Evolutionary conservation across 306 rosid genomes (phyloP), one percentile per base, ranked within the genome.

Genomic region (Fragaria nilgerrensis): DNA sequence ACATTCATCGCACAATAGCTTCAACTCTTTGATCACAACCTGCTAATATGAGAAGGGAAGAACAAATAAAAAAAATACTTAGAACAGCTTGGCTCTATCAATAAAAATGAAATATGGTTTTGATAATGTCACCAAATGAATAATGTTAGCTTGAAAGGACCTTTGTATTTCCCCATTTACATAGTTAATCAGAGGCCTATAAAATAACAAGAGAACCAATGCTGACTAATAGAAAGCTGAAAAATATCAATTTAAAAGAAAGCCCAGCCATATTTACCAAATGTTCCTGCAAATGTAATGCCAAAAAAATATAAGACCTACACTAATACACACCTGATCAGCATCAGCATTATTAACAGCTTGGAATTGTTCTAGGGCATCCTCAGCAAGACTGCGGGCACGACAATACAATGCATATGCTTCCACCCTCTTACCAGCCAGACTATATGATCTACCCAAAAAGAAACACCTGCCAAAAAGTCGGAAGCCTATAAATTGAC

Each of bases 381-480:
- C 75, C 83, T 85, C 87, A 2, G 85, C 87, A 78, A 87, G 87
- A 70, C 82, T 75, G 37, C 85, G 92, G 78, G 97, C 97, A 77
- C 79, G 97, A 70, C 86, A 77, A 65, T 82, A 95, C 77, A 95
- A 82, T 71, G 86, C 92, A 87, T 95, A 90, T 17, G 97, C 99
- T 86, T 95, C 99, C 47, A 82, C 88, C 85, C 99, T 92, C 91
- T 87, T 89, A 77, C 90, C 92, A 84, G 99, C 97, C 86, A 86
- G 74, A 84, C 99, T 85, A 81, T 95, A 95, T 68, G 99, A 92
- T 88, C 84, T 89, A 47, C 94, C 97, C 68, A 95, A 87, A 85
- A 90, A 95, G 85, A 95, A 95, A 86, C 97, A 95, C 94, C 97
- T 90, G 86, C 68, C 66, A 44, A 87, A 68, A 58, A n/a, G 48